These are phyloP conservation scores for Hygrophorus russula DNA, from an alignment of 768 basidiomycete genomes.

Conservation along the genomic window DNA sequence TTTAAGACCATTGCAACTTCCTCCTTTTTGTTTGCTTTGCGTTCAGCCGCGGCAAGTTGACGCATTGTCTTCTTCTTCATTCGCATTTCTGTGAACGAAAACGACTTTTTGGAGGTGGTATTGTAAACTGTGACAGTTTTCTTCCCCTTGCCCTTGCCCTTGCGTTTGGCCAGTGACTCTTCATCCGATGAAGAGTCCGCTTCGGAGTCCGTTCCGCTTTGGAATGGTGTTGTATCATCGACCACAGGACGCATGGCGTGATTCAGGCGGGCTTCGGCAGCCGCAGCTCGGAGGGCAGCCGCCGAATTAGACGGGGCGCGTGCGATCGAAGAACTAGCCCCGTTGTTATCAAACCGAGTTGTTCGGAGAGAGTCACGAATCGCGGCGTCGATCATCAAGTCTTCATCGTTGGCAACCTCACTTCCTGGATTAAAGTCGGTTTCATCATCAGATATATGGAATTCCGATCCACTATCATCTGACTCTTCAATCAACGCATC, in stretches of 20 bases:
- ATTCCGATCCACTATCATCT: constrained; percentile 52
- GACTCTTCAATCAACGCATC: constrained; percentile 32
- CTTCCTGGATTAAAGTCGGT: constrained; percentile 11
- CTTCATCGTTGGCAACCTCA: constrained; percentile 24
- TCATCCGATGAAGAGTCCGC: constrained; percentile 14
- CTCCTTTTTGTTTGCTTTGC: constrained; percentile 28
- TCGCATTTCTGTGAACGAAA: constrained; percentile 24
- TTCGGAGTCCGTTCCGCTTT: constrained; percentile 13
- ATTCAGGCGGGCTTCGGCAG: constrained; percentile 42
- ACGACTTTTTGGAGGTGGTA: constrained; percentile 14
- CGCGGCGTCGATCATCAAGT: constrained; percentile 46
- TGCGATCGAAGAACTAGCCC: constrained; percentile 24
- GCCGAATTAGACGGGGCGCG: constrained; percentile 25
- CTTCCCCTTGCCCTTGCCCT: constrained; percentile 23
- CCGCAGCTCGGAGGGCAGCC: constrained; percentile 35
- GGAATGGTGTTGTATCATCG: constrained; percentile 20
- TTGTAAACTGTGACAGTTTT: constrained; percentile 11
- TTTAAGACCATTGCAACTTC: constrained; percentile 38
- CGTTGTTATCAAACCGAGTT: constrained; percentile 16
- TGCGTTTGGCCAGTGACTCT: constrained; percentile 18
- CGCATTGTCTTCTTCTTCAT: constrained; percentile 18
- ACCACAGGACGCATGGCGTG: constrained; percentile 18
- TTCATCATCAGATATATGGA: constrained; percentile 25
- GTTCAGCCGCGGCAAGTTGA: constrained; percentile 13
- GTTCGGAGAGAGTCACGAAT: constrained; percentile 40